phyloP scores from a whole-genome alignment of 257 asterid genomes.

The Solanum verrucosum region DNA sequence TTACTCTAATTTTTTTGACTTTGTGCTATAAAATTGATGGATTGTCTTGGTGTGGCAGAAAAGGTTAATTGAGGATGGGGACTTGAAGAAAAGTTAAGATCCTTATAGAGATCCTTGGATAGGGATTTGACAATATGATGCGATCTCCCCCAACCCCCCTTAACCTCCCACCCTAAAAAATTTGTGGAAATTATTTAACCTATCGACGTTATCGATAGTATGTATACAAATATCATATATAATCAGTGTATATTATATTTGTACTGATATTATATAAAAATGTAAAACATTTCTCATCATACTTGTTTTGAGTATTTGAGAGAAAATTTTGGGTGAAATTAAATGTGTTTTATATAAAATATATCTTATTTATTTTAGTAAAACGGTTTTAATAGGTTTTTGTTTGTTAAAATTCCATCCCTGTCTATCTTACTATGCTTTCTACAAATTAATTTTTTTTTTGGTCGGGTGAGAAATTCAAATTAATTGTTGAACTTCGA shows the following conservation, averaged over 20 bases:
- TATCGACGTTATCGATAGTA: not conserved
- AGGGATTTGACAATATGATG: slow-evolving; percentile 37
- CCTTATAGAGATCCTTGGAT: slow-evolving; percentile 49
- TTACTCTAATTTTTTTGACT: slow-evolving; percentile 18
- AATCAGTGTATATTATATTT: not conserved
- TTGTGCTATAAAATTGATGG: slow-evolving; percentile 17
- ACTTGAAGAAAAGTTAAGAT: slow-evolving; percentile 55
- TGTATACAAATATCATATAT: not conserved
- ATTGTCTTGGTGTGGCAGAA: slow-evolving; percentile 49
- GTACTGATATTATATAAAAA: not conserved
- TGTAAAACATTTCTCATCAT: not conserved
- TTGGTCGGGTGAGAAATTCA: not conserved
- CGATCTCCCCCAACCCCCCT: not conserved
- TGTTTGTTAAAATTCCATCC: not conserved
- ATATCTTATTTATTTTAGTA: not conserved
- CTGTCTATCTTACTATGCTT: not conserved
- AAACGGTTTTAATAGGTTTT: not conserved
- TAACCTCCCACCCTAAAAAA: not conserved
- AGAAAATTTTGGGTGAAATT: not conserved
- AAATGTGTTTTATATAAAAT: not conserved
- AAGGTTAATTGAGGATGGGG: slow-evolving; percentile 40
- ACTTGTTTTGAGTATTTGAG: not conserved
- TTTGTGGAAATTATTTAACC: not conserved
- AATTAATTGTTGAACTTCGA: not conserved
- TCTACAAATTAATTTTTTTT: not conserved